A percentile compares a stretch with the other conserved stretches of the same genome.
Evolutionary conservation across 1,284 basidiomycete genomes (phyloP).

Genomic region (Malassezia furfur): DNA sequence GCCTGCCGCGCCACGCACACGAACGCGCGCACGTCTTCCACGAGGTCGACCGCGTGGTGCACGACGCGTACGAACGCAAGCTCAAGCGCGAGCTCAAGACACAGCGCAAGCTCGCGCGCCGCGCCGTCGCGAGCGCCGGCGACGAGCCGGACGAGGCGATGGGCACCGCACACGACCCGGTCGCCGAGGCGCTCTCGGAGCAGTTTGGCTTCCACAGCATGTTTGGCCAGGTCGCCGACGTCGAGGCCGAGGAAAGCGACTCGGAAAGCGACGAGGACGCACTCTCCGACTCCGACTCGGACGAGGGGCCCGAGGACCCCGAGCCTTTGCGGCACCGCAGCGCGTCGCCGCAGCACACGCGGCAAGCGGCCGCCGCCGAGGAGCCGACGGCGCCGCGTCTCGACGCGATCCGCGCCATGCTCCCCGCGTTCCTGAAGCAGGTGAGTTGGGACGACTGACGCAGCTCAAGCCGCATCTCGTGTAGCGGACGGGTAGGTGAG

Average conservation of each 20-base stretch:
- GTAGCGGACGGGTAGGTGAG: no score
- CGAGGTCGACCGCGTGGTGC: constrained; percentile 41
- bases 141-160: constrained; percentile 10
- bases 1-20: constrained; percentile 34
- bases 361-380: not conserved
- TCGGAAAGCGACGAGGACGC: constrained; percentile 16
- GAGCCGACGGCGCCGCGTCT: not conserved
- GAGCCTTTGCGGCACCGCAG: not conserved
- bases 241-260: constrained; percentile 38
- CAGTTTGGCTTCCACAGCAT: constrained; percentile 36
- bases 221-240: constrained; percentile 30
- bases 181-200: constrained; percentile 38
- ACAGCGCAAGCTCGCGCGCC: constrained; percentile 29
- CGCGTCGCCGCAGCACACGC: no score
- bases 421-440: constrained; percentile 5
- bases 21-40: constrained; percentile 29
- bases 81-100: constrained; percentile 41
- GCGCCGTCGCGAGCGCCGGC: constrained; percentile 31
- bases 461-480: no score
- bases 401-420: constrained; percentile 2
- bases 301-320: constrained; percentile 10
- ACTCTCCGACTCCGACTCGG: constrained; percentile 1
- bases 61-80: constrained; percentile 42
- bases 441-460: not conserved
- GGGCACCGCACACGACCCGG: constrained; percentile 26